A percentile compares a stretch with the other conserved stretches of the same genome.
Conservation (phyloP, 441 rosid genomes). For the Eutrema salsugineum region DNA sequence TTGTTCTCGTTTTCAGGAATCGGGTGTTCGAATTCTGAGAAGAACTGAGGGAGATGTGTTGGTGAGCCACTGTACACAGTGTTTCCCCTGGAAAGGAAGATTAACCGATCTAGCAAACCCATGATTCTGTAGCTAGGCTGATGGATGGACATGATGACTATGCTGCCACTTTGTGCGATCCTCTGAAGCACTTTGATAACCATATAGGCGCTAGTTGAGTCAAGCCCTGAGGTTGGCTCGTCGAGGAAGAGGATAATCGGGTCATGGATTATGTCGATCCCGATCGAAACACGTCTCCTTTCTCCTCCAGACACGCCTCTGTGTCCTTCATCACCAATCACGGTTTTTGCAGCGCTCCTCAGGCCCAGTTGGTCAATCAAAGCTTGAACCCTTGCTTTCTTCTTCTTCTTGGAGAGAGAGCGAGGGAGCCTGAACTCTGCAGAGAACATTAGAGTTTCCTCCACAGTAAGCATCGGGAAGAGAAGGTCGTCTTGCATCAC, state of each 20-base stretch:
- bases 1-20: slow-evolving; percentile 68
- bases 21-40: slow-evolving; percentile 55
- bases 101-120: slow-evolving; percentile 53
- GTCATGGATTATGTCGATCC: slow-evolving; percentile 68
- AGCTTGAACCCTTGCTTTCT: slow-evolving; percentile 65
- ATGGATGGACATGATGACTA: slow-evolving; percentile 67
- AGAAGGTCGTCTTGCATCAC: slow-evolving; percentile 91
- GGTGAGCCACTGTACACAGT: slow-evolving; percentile 60
- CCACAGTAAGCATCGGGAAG: slow-evolving; percentile 83
- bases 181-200: slow-evolving; percentile 70
- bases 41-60: slow-evolving; percentile 43
- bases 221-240: slow-evolving; percentile 77
- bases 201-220: slow-evolving; percentile 76
- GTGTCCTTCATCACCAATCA: slow-evolving; percentile 79
- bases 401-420: slow-evolving; percentile 51
- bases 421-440: slow-evolving; percentile 79
- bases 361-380: slow-evolving; percentile 64
- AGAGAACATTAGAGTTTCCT: slow-evolving; percentile 79
- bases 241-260: slow-evolving; percentile 75
- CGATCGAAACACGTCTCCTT: slow-evolving; percentile 73
- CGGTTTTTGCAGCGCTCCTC: slow-evolving; percentile 61
- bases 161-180: slow-evolving; percentile 75
- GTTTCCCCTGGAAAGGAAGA: slow-evolving; percentile 64
- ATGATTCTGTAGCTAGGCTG: slow-evolving; percentile 75
- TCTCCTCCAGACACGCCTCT: slow-evolving; percentile 82